Conservation (phyloP, 83 land plant species). For the Picea abies region DNA sequence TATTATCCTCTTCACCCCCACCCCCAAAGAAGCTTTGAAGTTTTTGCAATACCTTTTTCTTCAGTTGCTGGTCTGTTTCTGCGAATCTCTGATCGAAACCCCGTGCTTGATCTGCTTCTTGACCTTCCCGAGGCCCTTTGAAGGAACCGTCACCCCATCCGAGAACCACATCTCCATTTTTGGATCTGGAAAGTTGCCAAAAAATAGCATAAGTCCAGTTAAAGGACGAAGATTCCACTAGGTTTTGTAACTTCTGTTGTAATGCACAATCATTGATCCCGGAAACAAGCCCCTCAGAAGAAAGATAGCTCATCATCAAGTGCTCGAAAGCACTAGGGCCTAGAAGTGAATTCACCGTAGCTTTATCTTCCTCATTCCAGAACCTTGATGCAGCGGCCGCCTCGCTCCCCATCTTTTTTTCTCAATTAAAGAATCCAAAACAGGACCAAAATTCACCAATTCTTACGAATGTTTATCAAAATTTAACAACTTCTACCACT, state of each 20-base stretch:
- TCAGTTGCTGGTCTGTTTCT: conserved; percentile 6
- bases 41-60: conserved; percentile 15
- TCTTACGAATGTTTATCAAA: too few relatives aligned
- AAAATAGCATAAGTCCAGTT: conserved; percentile 54
- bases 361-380: conserved; percentile 60
- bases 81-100: neutral
- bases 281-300: conserved; percentile 42
- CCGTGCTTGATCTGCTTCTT: conserved; percentile 5
- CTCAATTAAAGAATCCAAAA: too few relatives aligned
- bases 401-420: conserved; percentile 33
- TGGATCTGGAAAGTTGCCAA: conserved; percentile 46
- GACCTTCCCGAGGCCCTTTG: conserved; percentile 26
- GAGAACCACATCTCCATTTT: conserved; percentile 12
- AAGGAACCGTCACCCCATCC: conserved; percentile 63
- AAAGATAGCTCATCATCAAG: conserved; percentile 38
- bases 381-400: conserved; percentile 16
- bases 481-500: too few relatives aligned
- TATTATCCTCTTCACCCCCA: conserved; percentile 49
- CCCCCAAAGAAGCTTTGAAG: conserved; percentile 25
- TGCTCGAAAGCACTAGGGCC: conserved; percentile 56
- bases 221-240: conserved; percentile 46
- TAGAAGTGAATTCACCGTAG: conserved; percentile 50
- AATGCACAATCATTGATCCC: conserved; percentile 41
- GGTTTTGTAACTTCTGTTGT: conserved; percentile 63
- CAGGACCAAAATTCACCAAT: too few relatives aligned